Conservation (phyloP, 768 basidiomycete species). For the Sporobolomyces pararoseus region DNA sequence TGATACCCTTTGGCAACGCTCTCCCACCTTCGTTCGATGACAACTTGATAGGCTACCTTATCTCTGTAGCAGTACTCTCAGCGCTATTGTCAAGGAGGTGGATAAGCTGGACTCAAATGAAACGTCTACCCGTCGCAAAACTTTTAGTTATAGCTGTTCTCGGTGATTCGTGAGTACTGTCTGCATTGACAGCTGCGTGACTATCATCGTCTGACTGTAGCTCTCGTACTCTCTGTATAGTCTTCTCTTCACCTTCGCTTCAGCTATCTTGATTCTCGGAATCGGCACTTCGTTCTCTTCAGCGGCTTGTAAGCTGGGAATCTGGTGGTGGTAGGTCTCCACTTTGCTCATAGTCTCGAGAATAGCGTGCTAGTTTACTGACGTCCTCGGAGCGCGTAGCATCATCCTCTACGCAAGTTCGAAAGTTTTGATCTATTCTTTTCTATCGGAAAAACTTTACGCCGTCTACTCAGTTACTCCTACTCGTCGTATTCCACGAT, state of each 20-base stretch:
- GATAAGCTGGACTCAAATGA: constrained; percentile 13
- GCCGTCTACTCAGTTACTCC: constrained; percentile 25
- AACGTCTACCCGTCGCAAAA: constrained; percentile 22
- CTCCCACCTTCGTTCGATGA: neutral
- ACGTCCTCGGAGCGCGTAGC: neutral
- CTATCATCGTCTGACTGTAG: too few species aligned
- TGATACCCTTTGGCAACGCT: neutral
- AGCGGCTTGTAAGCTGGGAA: constrained; percentile 32
- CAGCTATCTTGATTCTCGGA: constrained; percentile 39
- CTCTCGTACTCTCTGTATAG: neutral
- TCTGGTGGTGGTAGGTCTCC: constrained; percentile 35
- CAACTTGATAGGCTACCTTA: constrained; percentile 24
- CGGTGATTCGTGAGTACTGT: constrained; percentile 21
- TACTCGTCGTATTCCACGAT: neutral
- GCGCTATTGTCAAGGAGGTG: constrained; percentile 14
- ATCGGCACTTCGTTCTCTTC: constrained; percentile 23
- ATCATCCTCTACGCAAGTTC: constrained; percentile 38
- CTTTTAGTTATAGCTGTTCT: constrained; percentile 27
- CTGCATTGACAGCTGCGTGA: neutral
- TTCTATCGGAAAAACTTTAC: constrained; percentile 40
- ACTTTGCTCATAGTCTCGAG: neutral
- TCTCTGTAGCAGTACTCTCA: constrained; percentile 18
- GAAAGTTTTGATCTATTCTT: constrained; percentile 34
- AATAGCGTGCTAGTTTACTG: too few species aligned
- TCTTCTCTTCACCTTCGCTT: constrained; percentile 30